Conservation (phyloP, 2,329 filamentous ascomycete genomes). For the Pseudogymnoascus sp. region DNA sequence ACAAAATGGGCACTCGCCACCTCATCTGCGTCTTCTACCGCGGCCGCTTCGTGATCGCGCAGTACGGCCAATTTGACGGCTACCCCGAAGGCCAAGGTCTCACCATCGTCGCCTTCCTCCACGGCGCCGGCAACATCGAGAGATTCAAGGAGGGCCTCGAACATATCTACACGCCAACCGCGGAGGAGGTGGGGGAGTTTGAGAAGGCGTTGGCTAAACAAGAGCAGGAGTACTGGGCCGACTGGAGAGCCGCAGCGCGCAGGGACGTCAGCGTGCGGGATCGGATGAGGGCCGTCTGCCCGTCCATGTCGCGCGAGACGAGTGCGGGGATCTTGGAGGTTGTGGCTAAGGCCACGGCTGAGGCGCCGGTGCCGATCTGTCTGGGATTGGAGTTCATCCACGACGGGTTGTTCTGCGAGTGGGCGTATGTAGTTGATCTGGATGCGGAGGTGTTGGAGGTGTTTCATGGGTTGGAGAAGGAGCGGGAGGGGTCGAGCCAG, state of each 20-base stretch:
- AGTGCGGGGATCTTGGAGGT: neutral
- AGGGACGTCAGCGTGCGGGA: neutral
- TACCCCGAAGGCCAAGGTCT: constrained; percentile 21
- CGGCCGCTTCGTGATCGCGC: constrained; percentile 16
- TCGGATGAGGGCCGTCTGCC: neutral
- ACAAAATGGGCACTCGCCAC: neutral
- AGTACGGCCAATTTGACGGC: constrained; percentile 27
- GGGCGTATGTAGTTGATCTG: neutral
- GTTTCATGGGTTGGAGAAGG: neutral
- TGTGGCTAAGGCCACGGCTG: neutral
- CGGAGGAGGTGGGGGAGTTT: neutral
- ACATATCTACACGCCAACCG: constrained; percentile 14
- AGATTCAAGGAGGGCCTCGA: constrained; percentile 20
- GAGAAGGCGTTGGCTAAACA: too few species aligned
- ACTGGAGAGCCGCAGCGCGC: neutral
- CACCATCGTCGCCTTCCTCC: constrained; percentile 21
- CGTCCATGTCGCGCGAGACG: neutral
- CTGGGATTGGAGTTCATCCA: neutral
- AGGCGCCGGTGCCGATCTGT: neutral
- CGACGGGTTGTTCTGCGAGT: neutral
- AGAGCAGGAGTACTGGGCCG: neutral
- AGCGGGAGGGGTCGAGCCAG: neutral
- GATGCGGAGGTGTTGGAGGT: neutral
- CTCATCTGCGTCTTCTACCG: constrained; percentile 6
- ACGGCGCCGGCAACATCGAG: constrained; percentile 18